phyloP scores from a whole-genome alignment of 78 protist genomes.

The Salpingoeca rosetta region DNA sequence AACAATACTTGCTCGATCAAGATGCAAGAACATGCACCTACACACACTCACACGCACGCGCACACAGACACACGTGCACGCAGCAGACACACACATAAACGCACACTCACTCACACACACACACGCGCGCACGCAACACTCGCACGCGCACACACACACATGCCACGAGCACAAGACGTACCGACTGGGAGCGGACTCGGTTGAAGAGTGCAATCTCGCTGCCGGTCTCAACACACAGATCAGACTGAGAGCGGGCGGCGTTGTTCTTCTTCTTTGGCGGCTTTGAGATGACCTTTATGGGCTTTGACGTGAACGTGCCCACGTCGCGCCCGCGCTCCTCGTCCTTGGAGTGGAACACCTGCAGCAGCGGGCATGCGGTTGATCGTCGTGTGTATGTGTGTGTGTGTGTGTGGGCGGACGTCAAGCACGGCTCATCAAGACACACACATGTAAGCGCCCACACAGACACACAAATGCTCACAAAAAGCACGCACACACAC shows the following conservation, averaged over 20 bases:
- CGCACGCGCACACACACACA: background rate
- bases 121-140: background rate
- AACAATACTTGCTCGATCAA: background rate
- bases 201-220: background rate
- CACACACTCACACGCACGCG: background rate
- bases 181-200: conserved; percentile 4
- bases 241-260: background rate
- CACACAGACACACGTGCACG: background rate
- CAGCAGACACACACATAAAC: background rate
- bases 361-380: background rate
- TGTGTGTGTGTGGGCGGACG: no score
- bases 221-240: background rate
- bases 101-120: background rate
- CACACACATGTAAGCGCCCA: background rate
- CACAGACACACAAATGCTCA: background rate
- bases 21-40: no score
- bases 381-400: background rate
- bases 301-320: background rate
- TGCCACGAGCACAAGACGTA: background rate
- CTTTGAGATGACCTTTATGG: conserved; percentile 11
- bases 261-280: conserved; percentile 14
- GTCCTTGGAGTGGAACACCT: background rate
- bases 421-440: background rate
- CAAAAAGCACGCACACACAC: background rate
- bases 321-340: background rate